Evolutionary conservation across 352 stramenopile species (phyloP).

Genomic region (Phytophthora ramorum): DNA sequence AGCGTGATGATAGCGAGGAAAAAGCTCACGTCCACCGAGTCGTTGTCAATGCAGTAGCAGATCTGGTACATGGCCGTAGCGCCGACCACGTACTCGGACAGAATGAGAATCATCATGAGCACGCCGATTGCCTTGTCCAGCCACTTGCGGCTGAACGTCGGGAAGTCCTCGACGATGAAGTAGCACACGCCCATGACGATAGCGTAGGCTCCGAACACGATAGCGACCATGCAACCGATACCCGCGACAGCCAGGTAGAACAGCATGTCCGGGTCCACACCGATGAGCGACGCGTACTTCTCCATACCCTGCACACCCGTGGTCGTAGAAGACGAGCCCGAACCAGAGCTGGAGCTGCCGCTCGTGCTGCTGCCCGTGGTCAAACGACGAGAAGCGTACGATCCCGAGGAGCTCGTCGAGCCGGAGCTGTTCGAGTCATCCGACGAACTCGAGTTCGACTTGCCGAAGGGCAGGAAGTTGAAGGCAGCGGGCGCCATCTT

Average conservation of each 20-base stretch:
- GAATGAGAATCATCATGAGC: conserved; percentile 86
- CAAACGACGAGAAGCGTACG: conserved; percentile 36
- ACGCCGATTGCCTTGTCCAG: conserved; percentile 82
- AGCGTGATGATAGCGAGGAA: conserved; percentile 74
- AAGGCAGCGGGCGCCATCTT: conserved; percentile 71
- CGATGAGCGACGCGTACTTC: conserved; percentile 77
- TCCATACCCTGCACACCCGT: conserved; percentile 77
- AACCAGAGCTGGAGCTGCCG: conserved; percentile 37
- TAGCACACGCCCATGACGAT: conserved; percentile 54
- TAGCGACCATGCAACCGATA: conserved; percentile 53
- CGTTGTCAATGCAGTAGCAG: conserved; percentile 78
- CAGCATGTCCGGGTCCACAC: conserved; percentile 77
- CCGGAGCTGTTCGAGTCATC: conserved; percentile 26
- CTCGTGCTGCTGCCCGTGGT: conserved; percentile 25
- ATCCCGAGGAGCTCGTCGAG: conserved; percentile 5
- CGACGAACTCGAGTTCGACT: conserved; percentile 30
- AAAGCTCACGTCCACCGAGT: conserved; percentile 61
- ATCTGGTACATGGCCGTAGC: conserved; percentile 88
- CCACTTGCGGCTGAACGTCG: conserved; percentile 69
- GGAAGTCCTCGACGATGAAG: conserved; percentile 64
- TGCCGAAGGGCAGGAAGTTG: conserved; percentile 73
- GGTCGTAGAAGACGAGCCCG: conserved; percentile 26
- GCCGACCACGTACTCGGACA: conserved; percentile 86
- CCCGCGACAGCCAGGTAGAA: conserved; percentile 85
- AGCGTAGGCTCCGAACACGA: conserved; percentile 56